phyloP scores from a whole-genome alignment of 148 eudicot species.

The Camellia sinensis region DNA sequence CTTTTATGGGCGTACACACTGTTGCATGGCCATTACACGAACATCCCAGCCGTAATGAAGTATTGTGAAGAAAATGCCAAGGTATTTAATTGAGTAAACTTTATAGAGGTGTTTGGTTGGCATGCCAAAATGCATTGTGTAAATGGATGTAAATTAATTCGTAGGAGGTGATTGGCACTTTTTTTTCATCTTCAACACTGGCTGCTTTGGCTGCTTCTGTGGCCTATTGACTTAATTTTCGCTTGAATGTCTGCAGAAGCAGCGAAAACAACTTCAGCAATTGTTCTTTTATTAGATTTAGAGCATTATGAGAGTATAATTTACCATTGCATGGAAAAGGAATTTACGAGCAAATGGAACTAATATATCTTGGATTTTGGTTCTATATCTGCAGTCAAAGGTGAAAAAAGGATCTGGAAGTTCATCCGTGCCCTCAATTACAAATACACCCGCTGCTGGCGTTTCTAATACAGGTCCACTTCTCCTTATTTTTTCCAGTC shows the following conservation, averaged over 20 bases:
- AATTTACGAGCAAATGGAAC: not conserved
- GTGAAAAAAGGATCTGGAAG: slow-evolving; percentile 41
- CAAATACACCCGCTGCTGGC: slow-evolving; percentile 21
- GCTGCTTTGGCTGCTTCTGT: not conserved
- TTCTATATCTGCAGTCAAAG: slow-evolving; percentile 38
- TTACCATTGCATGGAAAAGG: not conserved
- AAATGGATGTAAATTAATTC: not conserved
- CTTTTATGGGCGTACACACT: slow-evolving; percentile 90
- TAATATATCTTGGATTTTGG: slow-evolving; percentile 10
- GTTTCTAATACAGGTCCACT: slow-evolving; percentile 36
- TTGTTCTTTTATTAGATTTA: slow-evolving; percentile 2
- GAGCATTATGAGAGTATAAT: not conserved
- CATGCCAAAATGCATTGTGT: not conserved
- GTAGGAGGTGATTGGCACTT: not conserved
- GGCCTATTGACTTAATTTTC: not conserved
- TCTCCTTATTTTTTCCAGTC: not conserved
- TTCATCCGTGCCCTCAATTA: slow-evolving; percentile 29
- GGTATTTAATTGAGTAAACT: slow-evolving; percentile 35
- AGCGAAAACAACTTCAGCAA: not conserved
- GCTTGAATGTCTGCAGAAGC: not conserved
- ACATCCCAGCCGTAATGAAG: slow-evolving; percentile 72
- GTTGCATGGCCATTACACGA: slow-evolving; percentile 71
- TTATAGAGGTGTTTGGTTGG: slow-evolving; percentile 17
- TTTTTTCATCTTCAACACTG: not conserved
- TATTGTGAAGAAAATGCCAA: slow-evolving; percentile 89